A percentile compares a stretch with the other conserved stretches of the same genome.
Evolutionary conservation across 2,329 filamentous ascomycete genomes (phyloP).

Genomic region (Penicillium sp.): DNA sequence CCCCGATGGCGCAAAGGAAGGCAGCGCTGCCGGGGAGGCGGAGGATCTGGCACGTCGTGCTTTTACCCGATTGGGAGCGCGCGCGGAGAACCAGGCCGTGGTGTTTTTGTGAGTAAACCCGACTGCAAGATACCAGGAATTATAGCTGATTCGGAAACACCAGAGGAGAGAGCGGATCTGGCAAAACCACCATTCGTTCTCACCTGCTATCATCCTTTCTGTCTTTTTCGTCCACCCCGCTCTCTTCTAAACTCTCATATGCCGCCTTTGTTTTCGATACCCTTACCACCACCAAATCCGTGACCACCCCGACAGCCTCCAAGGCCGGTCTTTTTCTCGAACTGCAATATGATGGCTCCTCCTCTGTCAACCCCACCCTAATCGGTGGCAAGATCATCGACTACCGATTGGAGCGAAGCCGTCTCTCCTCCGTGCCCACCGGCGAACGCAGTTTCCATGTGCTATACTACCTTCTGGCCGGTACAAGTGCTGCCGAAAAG

Average conservation of each 20-base stretch:
- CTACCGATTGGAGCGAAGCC: constrained; percentile 84
- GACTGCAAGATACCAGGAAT: neutral
- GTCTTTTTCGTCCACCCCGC: constrained; percentile 81
- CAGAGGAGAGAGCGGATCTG: constrained; percentile 91
- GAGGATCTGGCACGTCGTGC: constrained; percentile 87
- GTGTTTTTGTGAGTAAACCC: constrained; percentile 72
- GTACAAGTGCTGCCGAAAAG: constrained; percentile 87
- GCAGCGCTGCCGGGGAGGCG: constrained; percentile 84
- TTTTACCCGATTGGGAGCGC: constrained; percentile 75
- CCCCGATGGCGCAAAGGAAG: constrained; percentile 83
- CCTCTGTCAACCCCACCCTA: constrained; percentile 75
- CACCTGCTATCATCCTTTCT: constrained; percentile 82
- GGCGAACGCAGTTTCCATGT: constrained; percentile 96
- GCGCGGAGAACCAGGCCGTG: constrained; percentile 88
- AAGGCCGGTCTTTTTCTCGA: constrained; percentile 95
- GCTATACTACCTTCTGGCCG: constrained; percentile 89
- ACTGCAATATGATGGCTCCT: constrained; percentile 89
- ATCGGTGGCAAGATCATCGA: constrained; percentile 93
- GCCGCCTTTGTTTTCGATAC: constrained; percentile 95
- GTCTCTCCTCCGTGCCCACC: constrained; percentile 85
- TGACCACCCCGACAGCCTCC: constrained; percentile 89
- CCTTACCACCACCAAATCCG: constrained; percentile 92
- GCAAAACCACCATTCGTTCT: constrained; percentile 89
- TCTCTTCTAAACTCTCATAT: constrained; percentile 88
- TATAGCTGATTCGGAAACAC: constrained; percentile 26